Conservation (phyloP, 2,329 filamentous ascomycete genomes). For the Venturia asperata region DNA sequence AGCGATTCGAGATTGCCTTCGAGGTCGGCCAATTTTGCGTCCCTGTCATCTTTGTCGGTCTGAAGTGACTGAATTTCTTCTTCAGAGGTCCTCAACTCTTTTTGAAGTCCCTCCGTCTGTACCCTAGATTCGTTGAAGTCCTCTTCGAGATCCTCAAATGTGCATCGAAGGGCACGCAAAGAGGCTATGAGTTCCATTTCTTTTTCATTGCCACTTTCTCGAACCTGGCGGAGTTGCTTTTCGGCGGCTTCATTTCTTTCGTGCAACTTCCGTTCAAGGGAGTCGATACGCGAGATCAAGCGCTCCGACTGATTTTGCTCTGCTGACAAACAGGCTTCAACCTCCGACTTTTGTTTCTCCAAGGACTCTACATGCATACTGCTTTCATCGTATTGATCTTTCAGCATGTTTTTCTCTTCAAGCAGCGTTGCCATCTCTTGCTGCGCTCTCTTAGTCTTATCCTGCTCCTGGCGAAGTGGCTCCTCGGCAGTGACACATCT, state of each 20-base stretch:
- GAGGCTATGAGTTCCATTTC: constrained; percentile 7
- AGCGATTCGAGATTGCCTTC: not conserved
- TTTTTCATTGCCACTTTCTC: not conserved
- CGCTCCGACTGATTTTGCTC: not conserved
- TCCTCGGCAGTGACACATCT: constrained; percentile 50
- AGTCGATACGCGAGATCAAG: not conserved
- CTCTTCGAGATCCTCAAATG: not conserved
- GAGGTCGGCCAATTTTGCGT: not conserved
- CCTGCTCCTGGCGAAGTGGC: constrained; percentile 43
- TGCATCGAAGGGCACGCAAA: not conserved
- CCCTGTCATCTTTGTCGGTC: not conserved
- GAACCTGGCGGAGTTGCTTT: not conserved
- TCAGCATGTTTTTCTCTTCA: not conserved
- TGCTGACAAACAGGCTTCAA: not conserved
- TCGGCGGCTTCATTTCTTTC: constrained; percentile 1
- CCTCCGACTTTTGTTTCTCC: constrained; percentile 7
- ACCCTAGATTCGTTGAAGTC: not conserved
- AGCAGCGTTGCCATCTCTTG: constrained; percentile 3
- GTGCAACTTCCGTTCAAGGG: not conserved
- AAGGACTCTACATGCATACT: constrained; percentile 14
- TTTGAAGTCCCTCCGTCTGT: not conserved
- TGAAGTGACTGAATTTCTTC: constrained; percentile 5
- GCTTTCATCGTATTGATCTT: not conserved
- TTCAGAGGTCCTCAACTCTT: not conserved
- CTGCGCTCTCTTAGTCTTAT: constrained; percentile 29